Evolutionary conservation across 345 rosid species (phyloP), one percentile per base, ranked within the genome.

Genomic region (Dipteronia dyeriana): DNA sequence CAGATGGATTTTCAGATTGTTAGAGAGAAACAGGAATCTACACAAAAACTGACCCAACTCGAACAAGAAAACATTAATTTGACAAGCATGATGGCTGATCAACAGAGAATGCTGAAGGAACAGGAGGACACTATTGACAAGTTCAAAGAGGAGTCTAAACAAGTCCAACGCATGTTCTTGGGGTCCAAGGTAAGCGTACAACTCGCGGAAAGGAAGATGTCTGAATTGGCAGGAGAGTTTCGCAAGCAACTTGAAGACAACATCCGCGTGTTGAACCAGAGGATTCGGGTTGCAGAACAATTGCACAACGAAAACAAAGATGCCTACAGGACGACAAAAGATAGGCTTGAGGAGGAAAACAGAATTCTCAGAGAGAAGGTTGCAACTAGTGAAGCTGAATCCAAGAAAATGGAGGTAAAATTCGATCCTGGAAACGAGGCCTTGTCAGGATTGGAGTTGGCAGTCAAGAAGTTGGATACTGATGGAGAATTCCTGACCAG

Each of bases 281-380:
- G 98, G 66, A 90, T 92, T 78, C 83, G 78, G 38, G 97, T 91
- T 41, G 86, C 94, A 9, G 97, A 94, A 82, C 94, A 90, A 17
- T 80, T 90, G 51, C 97, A 91, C 68, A 54, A 68, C 9, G 97
- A 91, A 73, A 92, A 85, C 76, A 91, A 81, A 68, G 90, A 90
- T 0, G 68, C 79, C 26, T 84, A 81, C 68, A 85, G 75, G 84
- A 77, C 71, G 45, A 66, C 68, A 22, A 74, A 82, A 62, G 87
- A 87, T 39, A 73, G 67, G 51, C 79, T 81, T 0, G 80, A 85
- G 72, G 79, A 84, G 38, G 90, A 84, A 51, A 77, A 76, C 68
- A 85, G 68, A 74, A 68, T 61, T 26, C 84, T 87, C 3, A 66
- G 62, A 51, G 81, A 64, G 43, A 82, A 72, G 67, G 39, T 76